Conservation (phyloP, 352 stramenopile genomes). For the Phytophthora idaei region DNA sequence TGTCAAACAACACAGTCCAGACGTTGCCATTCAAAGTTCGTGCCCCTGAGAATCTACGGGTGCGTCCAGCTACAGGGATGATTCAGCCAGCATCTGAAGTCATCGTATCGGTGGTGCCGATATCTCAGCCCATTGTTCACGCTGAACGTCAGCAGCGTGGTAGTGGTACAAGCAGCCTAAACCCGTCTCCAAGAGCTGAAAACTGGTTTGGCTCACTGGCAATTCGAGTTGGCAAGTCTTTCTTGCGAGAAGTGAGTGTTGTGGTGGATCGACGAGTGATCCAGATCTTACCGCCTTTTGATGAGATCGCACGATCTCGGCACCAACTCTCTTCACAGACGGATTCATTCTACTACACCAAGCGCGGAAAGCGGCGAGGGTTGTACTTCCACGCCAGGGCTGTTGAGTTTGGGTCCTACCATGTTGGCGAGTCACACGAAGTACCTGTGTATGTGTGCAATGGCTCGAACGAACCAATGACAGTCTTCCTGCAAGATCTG, state of each 20-base stretch:
- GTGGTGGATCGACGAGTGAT: constrained; percentile 55
- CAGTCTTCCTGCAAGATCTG: constrained; percentile 83
- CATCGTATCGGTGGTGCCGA: constrained; percentile 50
- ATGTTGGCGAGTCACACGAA: constrained; percentile 75
- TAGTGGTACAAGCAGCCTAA: constrained; percentile 14
- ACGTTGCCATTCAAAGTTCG: constrained; percentile 58
- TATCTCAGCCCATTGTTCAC: constrained; percentile 56
- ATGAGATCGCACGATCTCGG: constrained; percentile 61
- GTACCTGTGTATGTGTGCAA: constrained; percentile 90
- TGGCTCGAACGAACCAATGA: constrained; percentile 78
- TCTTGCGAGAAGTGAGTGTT: constrained; percentile 71
- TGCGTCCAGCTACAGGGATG: constrained; percentile 47
- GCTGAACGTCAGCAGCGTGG: constrained; percentile 13
- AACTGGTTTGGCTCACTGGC: constrained; percentile 73
- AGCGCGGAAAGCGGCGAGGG: constrained; percentile 68
- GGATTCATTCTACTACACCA: constrained; percentile 89
- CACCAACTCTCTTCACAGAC: constrained; percentile 76
- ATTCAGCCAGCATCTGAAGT: constrained; percentile 52
- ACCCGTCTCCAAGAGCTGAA: constrained; percentile 22
- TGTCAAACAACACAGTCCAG: constrained; percentile 66
- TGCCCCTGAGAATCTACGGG: constrained; percentile 59
- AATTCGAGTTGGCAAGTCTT: constrained; percentile 52
- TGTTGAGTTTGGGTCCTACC: constrained; percentile 82
- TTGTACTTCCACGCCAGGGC: constrained; percentile 86
- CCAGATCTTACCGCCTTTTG: constrained; percentile 52